Conservation (phyloP, 345 rosid genomes). For the Jatropha curcas region DNA sequence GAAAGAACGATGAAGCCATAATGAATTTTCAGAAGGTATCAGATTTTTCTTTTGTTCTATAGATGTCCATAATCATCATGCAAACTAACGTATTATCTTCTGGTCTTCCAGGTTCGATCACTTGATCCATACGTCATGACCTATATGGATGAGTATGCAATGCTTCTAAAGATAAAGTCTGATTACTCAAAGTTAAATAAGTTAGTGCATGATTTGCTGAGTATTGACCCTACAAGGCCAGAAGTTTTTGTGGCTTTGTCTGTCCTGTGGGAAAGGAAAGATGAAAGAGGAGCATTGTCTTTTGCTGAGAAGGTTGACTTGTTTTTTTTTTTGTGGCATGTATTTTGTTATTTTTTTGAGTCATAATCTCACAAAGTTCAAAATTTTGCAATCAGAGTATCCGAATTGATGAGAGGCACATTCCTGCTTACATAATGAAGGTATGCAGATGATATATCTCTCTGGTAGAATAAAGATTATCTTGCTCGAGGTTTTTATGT, state of each 20-base stretch:
- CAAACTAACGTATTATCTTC: not conserved
- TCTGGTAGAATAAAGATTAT: conserved; percentile 20
- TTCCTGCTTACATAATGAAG: conserved; percentile 94
- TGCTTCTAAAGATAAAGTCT: conserved; percentile 84
- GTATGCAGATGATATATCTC: conserved; percentile 38
- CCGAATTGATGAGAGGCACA: conserved; percentile 87
- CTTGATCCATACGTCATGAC: conserved; percentile 82
- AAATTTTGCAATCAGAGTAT: conserved; percentile 61
- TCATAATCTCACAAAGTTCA: conserved; percentile 23
- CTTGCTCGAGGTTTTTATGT: conserved; percentile 9
- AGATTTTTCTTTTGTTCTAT: conserved; percentile 11
- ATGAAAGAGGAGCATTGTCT: conserved; percentile 79
- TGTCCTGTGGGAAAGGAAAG: conserved; percentile 84
- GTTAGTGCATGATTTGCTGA: conserved; percentile 87
- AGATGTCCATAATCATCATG: not conserved
- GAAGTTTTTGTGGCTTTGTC: conserved; percentile 91
- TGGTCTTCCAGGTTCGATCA: conserved; percentile 70
- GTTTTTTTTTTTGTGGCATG: conserved; percentile 4
- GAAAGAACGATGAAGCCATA: conserved; percentile 90
- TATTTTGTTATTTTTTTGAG: conserved; percentile 14
- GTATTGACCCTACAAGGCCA: conserved; percentile 79
- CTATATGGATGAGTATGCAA: conserved; percentile 97
- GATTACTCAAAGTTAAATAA: conserved; percentile 81
- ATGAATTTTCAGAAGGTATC: conserved; percentile 88
- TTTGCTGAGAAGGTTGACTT: conserved; percentile 91